Base-by-base conservation (phyloP, 2,329 filamentous ascomycete species). In the Rhynchosporium agropyri region DNA sequence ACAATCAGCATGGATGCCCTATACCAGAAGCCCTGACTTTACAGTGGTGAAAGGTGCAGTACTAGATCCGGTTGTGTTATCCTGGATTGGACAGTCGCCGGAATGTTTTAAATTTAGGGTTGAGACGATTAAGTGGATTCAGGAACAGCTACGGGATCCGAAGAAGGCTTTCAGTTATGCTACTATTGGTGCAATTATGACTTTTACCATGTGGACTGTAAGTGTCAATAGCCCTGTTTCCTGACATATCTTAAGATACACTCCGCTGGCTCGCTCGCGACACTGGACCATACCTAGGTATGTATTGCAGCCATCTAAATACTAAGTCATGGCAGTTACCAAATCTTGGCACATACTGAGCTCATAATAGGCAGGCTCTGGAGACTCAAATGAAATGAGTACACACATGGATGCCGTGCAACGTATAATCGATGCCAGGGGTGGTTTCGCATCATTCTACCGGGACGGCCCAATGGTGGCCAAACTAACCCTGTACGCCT, bases 161-260 rank as follows among this genome's bases (percentile, higher is more conserved):
- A 54, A 46, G 29, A 62, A 45, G 10, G 63, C 48, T 3, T 33
- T 54, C 5, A 61, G 51, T 28, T 60, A 67, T 58, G 60, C 58
- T 7, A 66, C 65, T 3, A 58, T 67, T 43, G 65, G 60, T 13
- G 63, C 63, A 9, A 63, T 67, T 48, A 67, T 67, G 61, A 67
- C 65, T 33, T 65, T 67, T 55, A 61, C 60, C 15, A 65, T 65
- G 65, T 67, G 65, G 65, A 65, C 63, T 43, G 65, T 67, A 62
- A 61, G 63, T 63, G 9, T 42, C 31, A 28, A 28, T 26, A 29
- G 15, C 33, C 42, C 29, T 49, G 29, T 26, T 36, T 46, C 28
- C 43, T n/a, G 12, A 3, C 29, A 46, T 28, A 58, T 29, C 42
- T 6, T 48, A 9, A 58, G 40, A n/a, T n/a, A 29, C 13, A 28